Base-by-base conservation (phyloP, 139 green algal species). In the Coelastrella sp. region DNA sequence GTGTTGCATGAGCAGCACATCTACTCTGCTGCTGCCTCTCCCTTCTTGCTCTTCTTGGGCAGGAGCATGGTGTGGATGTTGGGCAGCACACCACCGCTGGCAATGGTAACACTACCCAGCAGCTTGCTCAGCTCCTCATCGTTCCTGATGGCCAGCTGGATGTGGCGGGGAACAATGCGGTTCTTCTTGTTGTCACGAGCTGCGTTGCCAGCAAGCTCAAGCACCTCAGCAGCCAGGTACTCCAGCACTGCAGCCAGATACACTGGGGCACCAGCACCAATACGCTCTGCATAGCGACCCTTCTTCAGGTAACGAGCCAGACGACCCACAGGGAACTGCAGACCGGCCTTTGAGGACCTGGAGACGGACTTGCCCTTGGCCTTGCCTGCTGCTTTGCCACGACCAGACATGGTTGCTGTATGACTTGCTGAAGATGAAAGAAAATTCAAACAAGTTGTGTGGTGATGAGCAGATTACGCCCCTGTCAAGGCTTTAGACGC, bases 181-280 rank as follows among this genome's bases (percentile, higher is more conserved):
- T 94, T 97, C 95, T 98, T 98, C 95, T 98, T 98, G 95, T 98
- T 98, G 95, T 98, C 96, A 57, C 96, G 93, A 73, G 96, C 94
- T 78, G 96, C 96, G 91, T 98, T 98, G 85, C 96, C 96, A 60
- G 94, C 94, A 85, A 98, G 92, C 94, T 98, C 96, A 61, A 98
- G 94, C 58, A 98, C 94, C 93, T 98, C 94, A 65, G 95, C 94
- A 72, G 84, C 87, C 9, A 95, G 93, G 92, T 95, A 96, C 89
- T 95, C 94, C 61, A 96, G 91, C 65, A 96, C 94, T 27, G 94
- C 94, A 35, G 93, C 93, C 14, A 96, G 83, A 91, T 95, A 96
- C 24, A 97, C 94, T 56, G 95, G 95, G 6, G 95, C 95, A 85
- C 93, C 94, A 85, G 92, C 93, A 57, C 94, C 95, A n/a, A 96